Conservation (phyloP, 345 rosid genomes). For the Citrus maxima region DNA sequence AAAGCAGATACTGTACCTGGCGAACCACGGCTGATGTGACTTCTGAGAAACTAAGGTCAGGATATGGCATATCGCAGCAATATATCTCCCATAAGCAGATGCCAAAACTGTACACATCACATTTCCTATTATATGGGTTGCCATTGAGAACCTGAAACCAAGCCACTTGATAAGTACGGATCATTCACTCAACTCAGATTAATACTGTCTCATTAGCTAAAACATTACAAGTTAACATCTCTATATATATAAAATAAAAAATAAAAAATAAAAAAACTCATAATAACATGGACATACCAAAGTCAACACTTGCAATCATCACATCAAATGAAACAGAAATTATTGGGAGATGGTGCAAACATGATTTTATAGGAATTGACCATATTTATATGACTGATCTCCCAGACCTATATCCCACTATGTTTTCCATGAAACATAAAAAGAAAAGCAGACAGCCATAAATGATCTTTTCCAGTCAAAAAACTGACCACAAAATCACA, state of each 20-base stretch:
- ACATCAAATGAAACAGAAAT: neutral
- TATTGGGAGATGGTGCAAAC: neutral
- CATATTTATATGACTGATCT: neutral
- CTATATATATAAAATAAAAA: too few relatives aligned
- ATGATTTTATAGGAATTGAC: neutral
- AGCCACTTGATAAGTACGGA: constrained; percentile 14
- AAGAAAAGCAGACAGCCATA: neutral
- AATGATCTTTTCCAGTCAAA: neutral
- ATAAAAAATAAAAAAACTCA: neutral
- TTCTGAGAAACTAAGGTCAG: constrained; percentile 92
- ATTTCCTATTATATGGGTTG: constrained; percentile 89
- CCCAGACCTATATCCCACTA: neutral
- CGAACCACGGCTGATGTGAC: constrained; percentile 96
- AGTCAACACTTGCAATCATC: constrained; percentile 2
- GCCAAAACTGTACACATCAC: constrained; percentile 96
- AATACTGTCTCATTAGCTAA: neutral
- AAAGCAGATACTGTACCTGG: constrained; percentile 47
- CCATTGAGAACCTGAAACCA: constrained; percentile 89
- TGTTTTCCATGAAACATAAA: neutral
- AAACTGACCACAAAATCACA: neutral
- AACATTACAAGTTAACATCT: neutral
- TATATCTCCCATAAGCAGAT: constrained; percentile 97
- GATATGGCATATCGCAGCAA: constrained; percentile 99
- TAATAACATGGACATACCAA: neutral
- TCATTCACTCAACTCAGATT: constrained; percentile 3